Conservation (phyloP, 2,329 filamentous ascomycete species). For the Penicillium sp. region DNA sequence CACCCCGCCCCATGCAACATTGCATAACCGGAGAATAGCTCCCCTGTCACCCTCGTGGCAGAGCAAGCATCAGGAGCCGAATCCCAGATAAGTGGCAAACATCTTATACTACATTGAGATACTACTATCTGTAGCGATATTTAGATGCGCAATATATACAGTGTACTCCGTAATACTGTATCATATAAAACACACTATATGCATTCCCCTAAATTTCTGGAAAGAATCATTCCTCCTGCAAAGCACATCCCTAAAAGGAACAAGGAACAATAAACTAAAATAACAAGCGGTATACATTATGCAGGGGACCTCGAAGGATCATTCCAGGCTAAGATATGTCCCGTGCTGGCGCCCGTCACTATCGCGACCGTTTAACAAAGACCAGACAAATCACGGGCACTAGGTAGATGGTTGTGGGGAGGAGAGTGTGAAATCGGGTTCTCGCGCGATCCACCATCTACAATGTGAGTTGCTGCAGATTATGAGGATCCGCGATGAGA, state of each 20-base stretch:
- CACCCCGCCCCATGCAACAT: neutral
- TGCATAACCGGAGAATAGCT: slow-evolving; percentile 7
- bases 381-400: neutral
- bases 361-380: neutral
- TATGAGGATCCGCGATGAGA: neutral
- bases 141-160: neutral
- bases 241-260: slow-evolving; percentile 1
- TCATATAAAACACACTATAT: slow-evolving; percentile 14
- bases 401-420: neutral
- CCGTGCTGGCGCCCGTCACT: slow-evolving; percentile 4
- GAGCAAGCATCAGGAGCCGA: slow-evolving; percentile 6
- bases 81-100: neutral
- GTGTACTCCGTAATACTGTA: neutral
- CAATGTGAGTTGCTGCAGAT: neutral
- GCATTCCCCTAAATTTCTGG: slow-evolving; percentile 9
- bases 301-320: neutral
- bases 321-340: neutral
- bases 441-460: slow-evolving; percentile 1
- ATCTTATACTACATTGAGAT: neutral
- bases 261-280: slow-evolving; percentile 1
- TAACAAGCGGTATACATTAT: neutral
- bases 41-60: slow-evolving; percentile 11
- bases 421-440: neutral
- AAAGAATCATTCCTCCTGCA: slow-evolving; percentile 14
- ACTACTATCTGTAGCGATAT: neutral